Conservation (phyloP, 176 grass and related monocot genomes). For the Rhipidocladum racemiflorum region DNA sequence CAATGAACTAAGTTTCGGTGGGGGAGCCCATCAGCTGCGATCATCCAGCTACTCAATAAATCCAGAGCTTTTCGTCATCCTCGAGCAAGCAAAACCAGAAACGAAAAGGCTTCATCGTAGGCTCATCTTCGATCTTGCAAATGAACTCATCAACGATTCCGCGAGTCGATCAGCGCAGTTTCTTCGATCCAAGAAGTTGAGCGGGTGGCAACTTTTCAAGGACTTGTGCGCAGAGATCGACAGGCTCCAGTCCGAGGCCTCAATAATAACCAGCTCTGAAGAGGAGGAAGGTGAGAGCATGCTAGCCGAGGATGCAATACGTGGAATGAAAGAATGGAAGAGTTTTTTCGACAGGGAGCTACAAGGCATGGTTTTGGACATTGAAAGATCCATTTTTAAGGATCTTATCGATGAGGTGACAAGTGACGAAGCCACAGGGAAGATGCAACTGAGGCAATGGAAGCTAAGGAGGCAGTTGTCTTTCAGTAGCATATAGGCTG, state of each 20-base stretch:
- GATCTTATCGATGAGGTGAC: conserved; percentile 59
- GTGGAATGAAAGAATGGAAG: conserved; percentile 51
- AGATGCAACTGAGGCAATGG: conserved; percentile 20
- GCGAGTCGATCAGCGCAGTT: background rate
- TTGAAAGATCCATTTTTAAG: conserved; percentile 62
- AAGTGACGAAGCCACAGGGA: conserved; percentile 6
- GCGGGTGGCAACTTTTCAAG: conserved; percentile 41
- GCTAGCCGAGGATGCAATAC: conserved; percentile 31
- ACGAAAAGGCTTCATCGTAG: conserved; percentile 48
- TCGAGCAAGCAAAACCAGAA: conserved; percentile 53
- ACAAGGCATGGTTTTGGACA: conserved; percentile 44
- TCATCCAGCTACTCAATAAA: conserved; percentile 35
- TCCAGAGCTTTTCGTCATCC: conserved; percentile 54
- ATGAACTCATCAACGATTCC: conserved; percentile 41
- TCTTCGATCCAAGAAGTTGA: conserved; percentile 30
- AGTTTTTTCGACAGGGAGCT: conserved; percentile 48
- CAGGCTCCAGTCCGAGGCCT: conserved; percentile 23
- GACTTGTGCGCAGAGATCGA: conserved; percentile 57
- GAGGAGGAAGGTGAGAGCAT: conserved; percentile 28
- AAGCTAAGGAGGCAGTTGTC: conserved; percentile 40
- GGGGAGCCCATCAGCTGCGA: background rate
- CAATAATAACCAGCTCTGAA: conserved; percentile 33
- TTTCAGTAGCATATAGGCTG: conserved; percentile 20
- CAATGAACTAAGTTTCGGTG: conserved; percentile 32
- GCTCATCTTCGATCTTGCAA: conserved; percentile 64